Conservation (phyloP, 2,329 filamentous ascomycete species). For the Fusarium burgessii region DNA sequence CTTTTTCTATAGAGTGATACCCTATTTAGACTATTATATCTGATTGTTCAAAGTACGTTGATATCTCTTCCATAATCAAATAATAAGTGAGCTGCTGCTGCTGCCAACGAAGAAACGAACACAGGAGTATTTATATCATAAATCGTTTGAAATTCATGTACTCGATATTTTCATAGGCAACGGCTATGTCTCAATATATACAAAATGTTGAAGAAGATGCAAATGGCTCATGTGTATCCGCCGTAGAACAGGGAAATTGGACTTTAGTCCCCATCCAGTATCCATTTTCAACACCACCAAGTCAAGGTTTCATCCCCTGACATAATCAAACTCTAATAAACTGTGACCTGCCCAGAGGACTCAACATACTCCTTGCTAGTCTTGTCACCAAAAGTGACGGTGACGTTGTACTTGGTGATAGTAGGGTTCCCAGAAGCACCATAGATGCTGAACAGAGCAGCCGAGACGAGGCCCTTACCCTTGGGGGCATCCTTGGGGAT, state of each 20-base stretch:
- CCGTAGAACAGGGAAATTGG: neutral
- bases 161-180: neutral
- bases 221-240: neutral
- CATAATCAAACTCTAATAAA: slow-evolving; percentile 1
- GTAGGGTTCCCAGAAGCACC: slow-evolving; percentile 40
- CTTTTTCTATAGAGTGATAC: slow-evolving; percentile 44
- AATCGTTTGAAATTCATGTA: neutral
- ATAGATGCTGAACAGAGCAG: slow-evolving; percentile 48
- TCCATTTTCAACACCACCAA: slow-evolving; percentile 24
- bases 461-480: slow-evolving; percentile 45
- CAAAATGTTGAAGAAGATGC: slow-evolving; percentile 9
- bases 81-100: neutral
- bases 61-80: neutral
- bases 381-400: slow-evolving; percentile 39
- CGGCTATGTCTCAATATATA: slow-evolving; percentile 11
- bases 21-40: slow-evolving; percentile 36
- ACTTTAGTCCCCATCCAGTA: neutral
- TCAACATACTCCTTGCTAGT: slow-evolving; percentile 43
- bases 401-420: slow-evolving; percentile 44
- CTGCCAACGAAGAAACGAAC: neutral
- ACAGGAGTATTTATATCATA: neutral
- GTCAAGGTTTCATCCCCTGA: slow-evolving; percentile 6
- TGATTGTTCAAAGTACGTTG: too few species aligned
- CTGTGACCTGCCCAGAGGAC: neutral
- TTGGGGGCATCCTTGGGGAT: slow-evolving; percentile 37